These are phyloP conservation scores for Euphorbia corollata DNA, from an alignment of 441 rosid genomes.

Conservation along the genomic window DNA sequence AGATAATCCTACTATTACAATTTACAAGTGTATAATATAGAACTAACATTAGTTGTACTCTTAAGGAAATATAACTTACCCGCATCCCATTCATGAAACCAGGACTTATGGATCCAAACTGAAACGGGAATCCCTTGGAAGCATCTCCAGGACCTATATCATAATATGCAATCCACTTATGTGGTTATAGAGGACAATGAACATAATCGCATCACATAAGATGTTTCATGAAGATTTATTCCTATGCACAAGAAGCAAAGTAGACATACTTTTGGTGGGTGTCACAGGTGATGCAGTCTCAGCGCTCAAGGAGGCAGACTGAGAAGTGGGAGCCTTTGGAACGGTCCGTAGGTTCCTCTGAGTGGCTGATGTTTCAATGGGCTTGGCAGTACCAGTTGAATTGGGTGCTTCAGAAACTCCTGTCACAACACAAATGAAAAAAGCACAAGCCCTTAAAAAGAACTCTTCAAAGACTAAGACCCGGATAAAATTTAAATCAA, in stretches of 20 bases:
- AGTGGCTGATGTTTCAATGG: slow-evolving; percentile 32
- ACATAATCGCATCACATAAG: neutral
- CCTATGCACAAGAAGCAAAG: neutral
- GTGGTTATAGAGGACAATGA: neutral
- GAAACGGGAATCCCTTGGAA: slow-evolving; percentile 60
- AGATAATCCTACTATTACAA: slow-evolving; percentile 19
- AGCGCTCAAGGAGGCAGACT: slow-evolving; percentile 51
- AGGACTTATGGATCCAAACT: slow-evolving; percentile 84
- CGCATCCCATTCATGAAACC: slow-evolving; percentile 73
- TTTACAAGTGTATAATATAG: slow-evolving; percentile 4
- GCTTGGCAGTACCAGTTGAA: slow-evolving; percentile 32
- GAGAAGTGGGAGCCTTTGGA: slow-evolving; percentile 83
- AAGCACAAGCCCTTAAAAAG: neutral
- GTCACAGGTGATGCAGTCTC: slow-evolving; percentile 31
- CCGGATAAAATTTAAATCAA: neutral
- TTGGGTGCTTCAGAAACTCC: slow-evolving; percentile 47
- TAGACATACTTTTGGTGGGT: slow-evolving; percentile 47
- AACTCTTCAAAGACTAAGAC: neutral
- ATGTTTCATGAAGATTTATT: neutral
- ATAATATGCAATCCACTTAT: neutral
- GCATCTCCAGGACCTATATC: slow-evolving; percentile 46
- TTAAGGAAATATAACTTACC: slow-evolving; percentile 26
- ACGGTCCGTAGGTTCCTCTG: slow-evolving; percentile 45
- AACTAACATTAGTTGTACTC: neutral
- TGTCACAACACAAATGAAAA: slow-evolving; percentile 18